Evolutionary conservation across 192 early-diverging fungal genomes (phyloP).

Genomic region (Umbelopsis vinacea): DNA sequence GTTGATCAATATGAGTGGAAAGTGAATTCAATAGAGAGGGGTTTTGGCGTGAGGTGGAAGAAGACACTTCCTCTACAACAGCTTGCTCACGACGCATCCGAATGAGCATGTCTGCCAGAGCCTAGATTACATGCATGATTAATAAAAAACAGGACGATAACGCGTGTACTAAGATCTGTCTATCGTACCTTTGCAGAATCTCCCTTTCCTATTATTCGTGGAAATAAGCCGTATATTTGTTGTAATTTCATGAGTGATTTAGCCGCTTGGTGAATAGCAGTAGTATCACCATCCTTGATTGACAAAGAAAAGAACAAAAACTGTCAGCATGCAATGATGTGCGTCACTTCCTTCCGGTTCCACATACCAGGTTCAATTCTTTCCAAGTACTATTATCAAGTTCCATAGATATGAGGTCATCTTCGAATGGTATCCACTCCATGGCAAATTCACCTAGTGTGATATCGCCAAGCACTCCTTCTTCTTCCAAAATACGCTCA

Average conservation of each 20-base stretch:
- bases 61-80: slow-evolving; percentile 54
- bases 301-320: background rate
- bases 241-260: slow-evolving; percentile 91
- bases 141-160: background rate
- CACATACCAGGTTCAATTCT: slow-evolving; percentile 70
- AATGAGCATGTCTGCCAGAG: slow-evolving; percentile 73
- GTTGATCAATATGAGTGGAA: slow-evolving; percentile 74
- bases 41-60: slow-evolving; percentile 40
- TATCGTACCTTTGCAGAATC: slow-evolving; percentile 67
- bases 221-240: slow-evolving; percentile 85
- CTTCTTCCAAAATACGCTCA: slow-evolving; percentile 93
- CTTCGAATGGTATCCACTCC: slow-evolving; percentile 90
- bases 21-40: slow-evolving; percentile 45
- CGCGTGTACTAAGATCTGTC: too few relatives aligned
- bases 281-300: slow-evolving; percentile 74
- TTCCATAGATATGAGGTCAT: slow-evolving; percentile 90
- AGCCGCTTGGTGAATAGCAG: slow-evolving; percentile 71
- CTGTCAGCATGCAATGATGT: background rate
- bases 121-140: background rate
- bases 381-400: slow-evolving; percentile 76
- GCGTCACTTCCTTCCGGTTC: background rate
- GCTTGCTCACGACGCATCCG: slow-evolving; percentile 85
- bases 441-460: slow-evolving; percentile 86
- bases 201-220: slow-evolving; percentile 91
- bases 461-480: slow-evolving; percentile 88